Base-by-base conservation (phyloP, 1,139 yeast genomes). In the Magnusiomyces suaveolens region DNA sequence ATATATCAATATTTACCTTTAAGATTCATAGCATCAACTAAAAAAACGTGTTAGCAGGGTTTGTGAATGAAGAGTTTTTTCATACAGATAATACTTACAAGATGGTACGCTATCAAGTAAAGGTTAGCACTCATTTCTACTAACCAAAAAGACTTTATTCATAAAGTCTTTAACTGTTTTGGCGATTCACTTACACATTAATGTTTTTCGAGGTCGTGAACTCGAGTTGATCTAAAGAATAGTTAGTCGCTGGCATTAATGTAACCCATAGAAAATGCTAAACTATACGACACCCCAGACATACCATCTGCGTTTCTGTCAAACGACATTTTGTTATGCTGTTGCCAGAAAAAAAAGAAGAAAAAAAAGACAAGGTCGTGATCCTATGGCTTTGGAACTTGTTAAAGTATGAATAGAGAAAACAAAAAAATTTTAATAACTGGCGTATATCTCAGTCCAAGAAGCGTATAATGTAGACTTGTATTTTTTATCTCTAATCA, bases 251-350 rank as follows among this genome's bases (percentile, higher is more conserved):
- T 1, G 14, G 38, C 8, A 43, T 2, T 26, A 21, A 8, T 26
- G 23, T 25, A 36, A 14, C 4, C 8, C 10, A 43, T 23, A 32
- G 16, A 18, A 24, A 32, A 32, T 29, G 12, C 12, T 12, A 29
- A 29, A 29, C 12, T 29, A 12, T 29, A 29, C 6, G 36, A 29
- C 36, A 29, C 6, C 6, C 36, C 12, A 29, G 6, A 29, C 57
- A 24, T 50, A 55, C 57, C 57, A 50, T 56, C 58, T 51, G 58
- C 58, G 48, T 56, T 56, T 53, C 58, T 53, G 46, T 56, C 58
- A 39, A 56, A 56, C 14, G 48, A 46, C 48, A 46, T 46, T 23
- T 44, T 44, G n/a, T n/a, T n/a, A n/a, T n/a, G n/a, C n/a, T n/a
- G n/a, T n/a, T n/a, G n/a, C n/a, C n/a, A n/a, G n/a, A n/a, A n/a